phyloP scores from a whole-genome alignment of 2,329 filamentous ascomycete species.

The Xylaria multiplex region DNA sequence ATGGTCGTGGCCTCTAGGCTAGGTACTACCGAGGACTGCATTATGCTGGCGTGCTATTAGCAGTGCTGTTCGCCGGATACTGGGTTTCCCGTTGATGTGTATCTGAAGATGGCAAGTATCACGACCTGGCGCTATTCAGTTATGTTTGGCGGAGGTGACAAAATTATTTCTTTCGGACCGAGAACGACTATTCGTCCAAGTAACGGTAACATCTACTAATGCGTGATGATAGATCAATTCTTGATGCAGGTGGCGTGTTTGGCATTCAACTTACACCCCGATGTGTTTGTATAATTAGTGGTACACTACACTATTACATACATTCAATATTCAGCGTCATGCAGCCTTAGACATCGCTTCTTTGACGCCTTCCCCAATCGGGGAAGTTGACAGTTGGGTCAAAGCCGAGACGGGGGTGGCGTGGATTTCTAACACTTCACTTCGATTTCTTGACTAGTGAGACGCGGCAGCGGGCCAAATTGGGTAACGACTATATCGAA shows the following conservation, averaged over 20 bases:
- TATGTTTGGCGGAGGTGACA: not conserved
- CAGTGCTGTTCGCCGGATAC: not conserved
- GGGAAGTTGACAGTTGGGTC: conserved; percentile 14
- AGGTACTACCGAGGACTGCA: conserved; percentile 23
- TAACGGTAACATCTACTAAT: not conserved
- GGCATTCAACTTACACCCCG: conserved; percentile 10
- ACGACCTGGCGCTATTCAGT: not conserved
- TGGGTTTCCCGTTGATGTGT: not conserved
- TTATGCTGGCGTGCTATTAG: conserved; percentile 8
- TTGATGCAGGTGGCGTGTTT: conserved; percentile 4
- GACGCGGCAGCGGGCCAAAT: not conserved
- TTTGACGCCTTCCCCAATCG: conserved; percentile 2
- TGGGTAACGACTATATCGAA: not conserved
- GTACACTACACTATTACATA: no score
- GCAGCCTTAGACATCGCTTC: not conserved
- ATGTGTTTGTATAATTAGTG: conserved; percentile 18
- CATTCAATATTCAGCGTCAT: no score
- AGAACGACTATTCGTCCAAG: not conserved
- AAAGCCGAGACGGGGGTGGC: conserved; percentile 18
- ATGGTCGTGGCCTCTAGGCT: not conserved
- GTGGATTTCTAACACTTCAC: not conserved
- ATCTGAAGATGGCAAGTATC: not conserved
- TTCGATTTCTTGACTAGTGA: not conserved
- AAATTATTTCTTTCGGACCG: not conserved
- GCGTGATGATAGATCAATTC: conserved; percentile 1